phyloP scores from a whole-genome alignment of 2,329 filamentous ascomycete species.

The Colletotrichum zoysiae region DNA sequence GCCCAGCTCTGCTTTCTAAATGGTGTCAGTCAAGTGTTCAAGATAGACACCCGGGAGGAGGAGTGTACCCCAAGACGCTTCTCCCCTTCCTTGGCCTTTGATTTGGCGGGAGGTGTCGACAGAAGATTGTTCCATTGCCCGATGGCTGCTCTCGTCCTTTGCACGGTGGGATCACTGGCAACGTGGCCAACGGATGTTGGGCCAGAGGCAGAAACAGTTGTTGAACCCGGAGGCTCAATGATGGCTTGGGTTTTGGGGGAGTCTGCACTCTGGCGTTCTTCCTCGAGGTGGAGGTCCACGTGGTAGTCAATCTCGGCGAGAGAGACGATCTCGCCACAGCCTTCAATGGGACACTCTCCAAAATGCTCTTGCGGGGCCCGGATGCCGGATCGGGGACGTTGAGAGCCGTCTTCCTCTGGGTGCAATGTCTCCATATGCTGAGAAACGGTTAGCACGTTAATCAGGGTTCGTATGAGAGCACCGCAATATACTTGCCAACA shows the following conservation, averaged over 20 bases:
- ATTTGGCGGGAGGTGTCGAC: slow-evolving; percentile 11
- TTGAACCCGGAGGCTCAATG: slow-evolving; percentile 2
- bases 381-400: slow-evolving; percentile 2
- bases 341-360: slow-evolving; percentile 50
- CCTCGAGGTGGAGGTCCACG: slow-evolving; percentile 68
- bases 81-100: neutral
- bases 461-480: neutral
- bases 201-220: neutral
- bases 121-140: slow-evolving; percentile 50
- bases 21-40: neutral
- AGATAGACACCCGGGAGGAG: neutral
- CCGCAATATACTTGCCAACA: slow-evolving; percentile 49
- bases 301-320: slow-evolving; percentile 70
- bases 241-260: slow-evolving; percentile 19
- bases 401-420: slow-evolving; percentile 40
- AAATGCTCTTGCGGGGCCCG: slow-evolving; percentile 49
- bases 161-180: neutral
- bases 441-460: neutral
- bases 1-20: slow-evolving; percentile 73
- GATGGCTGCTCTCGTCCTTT: slow-evolving; percentile 44
- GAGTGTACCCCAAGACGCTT: slow-evolving; percentile 35
- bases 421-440: slow-evolving; percentile 49
- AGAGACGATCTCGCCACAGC: slow-evolving; percentile 67
- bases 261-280: slow-evolving; percentile 43
- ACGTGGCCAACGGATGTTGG: neutral